phyloP scores from a whole-genome alignment of 257 asterid genomes.

The Primulina eburnea region DNA sequence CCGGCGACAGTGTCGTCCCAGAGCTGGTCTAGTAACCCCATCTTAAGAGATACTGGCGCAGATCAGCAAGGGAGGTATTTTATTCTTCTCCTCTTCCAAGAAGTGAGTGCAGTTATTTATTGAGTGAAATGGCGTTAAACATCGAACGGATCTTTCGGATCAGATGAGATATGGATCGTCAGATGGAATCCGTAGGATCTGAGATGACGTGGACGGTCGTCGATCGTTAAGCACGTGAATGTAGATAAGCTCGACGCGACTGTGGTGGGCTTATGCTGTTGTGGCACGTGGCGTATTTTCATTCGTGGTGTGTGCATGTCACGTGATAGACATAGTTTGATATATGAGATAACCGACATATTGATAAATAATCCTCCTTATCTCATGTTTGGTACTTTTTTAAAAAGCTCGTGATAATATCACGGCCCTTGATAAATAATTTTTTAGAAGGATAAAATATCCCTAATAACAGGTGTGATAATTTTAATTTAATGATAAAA shows the following conservation, averaged over 20 bases:
- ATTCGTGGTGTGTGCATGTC: constrained; percentile 14
- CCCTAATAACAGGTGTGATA: too few species aligned
- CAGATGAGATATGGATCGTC: constrained; percentile 38
- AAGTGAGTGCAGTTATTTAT: constrained; percentile 40
- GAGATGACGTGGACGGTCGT: constrained; percentile 43
- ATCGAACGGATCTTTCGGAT: constrained; percentile 29
- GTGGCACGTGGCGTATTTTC: constrained; percentile 22
- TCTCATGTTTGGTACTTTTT: too few species aligned
- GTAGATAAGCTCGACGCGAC: constrained; percentile 56
- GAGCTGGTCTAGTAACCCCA: constrained; percentile 86
- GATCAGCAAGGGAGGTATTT: constrained; percentile 7
- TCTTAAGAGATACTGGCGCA: constrained; percentile 18
- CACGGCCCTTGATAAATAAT: too few species aligned
- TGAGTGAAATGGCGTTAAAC: constrained; percentile 31
- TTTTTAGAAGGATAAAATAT: too few species aligned
- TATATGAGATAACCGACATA: too few species aligned
- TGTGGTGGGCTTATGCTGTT: neutral
- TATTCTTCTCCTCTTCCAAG: too few species aligned
- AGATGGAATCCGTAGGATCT: constrained; percentile 27
- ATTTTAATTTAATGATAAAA: too few species aligned
- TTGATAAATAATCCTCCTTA: too few species aligned
- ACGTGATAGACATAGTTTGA: too few species aligned
- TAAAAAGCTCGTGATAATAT: too few species aligned
- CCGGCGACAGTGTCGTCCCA: constrained; percentile 97
- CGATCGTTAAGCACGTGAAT: constrained; percentile 40